Base-by-base conservation (phyloP, 2,329 filamentous ascomycete species). In the Dothidotthia symphoricarpi region DNA sequence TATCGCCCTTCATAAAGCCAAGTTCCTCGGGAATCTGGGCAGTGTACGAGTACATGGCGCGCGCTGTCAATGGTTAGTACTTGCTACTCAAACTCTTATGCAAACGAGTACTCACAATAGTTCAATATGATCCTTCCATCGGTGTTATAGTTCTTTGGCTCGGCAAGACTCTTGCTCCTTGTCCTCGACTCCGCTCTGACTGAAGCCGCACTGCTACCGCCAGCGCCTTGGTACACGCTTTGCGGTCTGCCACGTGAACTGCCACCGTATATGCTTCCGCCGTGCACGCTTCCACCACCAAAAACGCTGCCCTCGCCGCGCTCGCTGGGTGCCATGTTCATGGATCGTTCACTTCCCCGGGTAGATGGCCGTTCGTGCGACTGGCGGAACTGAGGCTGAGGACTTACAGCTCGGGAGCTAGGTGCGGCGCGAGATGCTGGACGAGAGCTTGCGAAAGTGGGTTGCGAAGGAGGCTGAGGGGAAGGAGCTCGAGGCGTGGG, bases 11-110 rank as follows among this genome's bases (percentile, higher is more conserved):
- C 31, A 77, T 76, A 67, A 98, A 98, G 11, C 86, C 85, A 14
- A 98, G 73, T 69, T 98, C 94, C 64, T 97, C 93, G 0, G 91
- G 88, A 41, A 98, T 98, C 15, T 89, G 91, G 2, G 93, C 89
- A 60, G 86, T 82, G 67, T 98, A 98, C 73, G 88, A 82, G 68
- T 97, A 98, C 73, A 96, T 77, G 16, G 93, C 91, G 28, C 91
- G 86, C 37, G 93, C 93, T 97, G 55, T 39, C 15, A 11, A n/a
- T 13, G 9, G 32, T 53, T 37, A 53, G 47, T 35, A 0, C 39
- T 17, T 30, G 6, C 10, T 3, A 24, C 4, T 16, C 16, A 5
- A 9, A 22, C 9, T 32, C 9, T 10, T n/a, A 24, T 3, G 4
- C 10, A 3, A 22, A 6, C 1, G 24, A 24, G 1, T 32, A 78